These are phyloP conservation scores for Pseudomassariella vexata DNA, from an alignment of 2,329 filamentous ascomycete genomes.

Conservation along the genomic window DNA sequence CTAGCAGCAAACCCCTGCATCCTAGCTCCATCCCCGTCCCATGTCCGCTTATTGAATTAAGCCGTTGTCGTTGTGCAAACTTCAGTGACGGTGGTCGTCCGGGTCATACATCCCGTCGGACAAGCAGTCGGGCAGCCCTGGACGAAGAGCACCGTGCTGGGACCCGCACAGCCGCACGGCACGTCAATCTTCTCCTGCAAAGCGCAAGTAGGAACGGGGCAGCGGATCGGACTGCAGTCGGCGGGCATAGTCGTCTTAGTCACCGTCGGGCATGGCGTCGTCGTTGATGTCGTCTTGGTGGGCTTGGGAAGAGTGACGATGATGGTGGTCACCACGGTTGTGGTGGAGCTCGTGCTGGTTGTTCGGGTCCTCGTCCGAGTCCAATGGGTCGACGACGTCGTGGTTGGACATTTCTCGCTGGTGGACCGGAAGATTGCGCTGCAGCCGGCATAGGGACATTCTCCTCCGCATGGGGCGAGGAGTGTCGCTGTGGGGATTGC, in stretches of 20 bases:
- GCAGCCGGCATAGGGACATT: constrained; percentile 23
- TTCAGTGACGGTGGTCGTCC: constrained; percentile 22
- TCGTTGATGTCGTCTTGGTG: constrained; percentile 6
- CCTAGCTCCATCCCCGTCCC: too few species aligned
- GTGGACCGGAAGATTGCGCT: constrained; percentile 17
- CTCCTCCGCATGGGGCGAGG: constrained; percentile 19
- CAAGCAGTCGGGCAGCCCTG: constrained; percentile 28
- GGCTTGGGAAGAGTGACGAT: constrained; percentile 17
- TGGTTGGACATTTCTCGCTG: constrained; percentile 14
- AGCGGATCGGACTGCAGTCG: constrained; percentile 25
- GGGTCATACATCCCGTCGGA: constrained; percentile 25
- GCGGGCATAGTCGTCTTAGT: constrained; percentile 26
- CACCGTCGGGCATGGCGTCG: constrained; percentile 25
- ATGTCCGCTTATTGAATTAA: constrained; percentile 2
- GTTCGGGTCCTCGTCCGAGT: constrained; percentile 7
- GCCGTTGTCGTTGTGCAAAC: constrained; percentile 12
- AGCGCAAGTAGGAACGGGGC: constrained; percentile 29
- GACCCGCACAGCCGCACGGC: constrained; percentile 27
- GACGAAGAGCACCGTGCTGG: constrained; percentile 27
- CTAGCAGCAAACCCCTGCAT: too few species aligned
- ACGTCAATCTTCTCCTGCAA: constrained; percentile 20
- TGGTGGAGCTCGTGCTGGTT: constrained; percentile 14
- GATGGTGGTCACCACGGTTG: constrained; percentile 16
- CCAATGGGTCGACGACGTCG: constrained; percentile 6
- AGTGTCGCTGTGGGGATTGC: constrained; percentile 21